These are phyloP conservation scores for Lactifluus piperatus DNA, from an alignment of 768 basidiomycete genomes.

Conservation along the genomic window DNA sequence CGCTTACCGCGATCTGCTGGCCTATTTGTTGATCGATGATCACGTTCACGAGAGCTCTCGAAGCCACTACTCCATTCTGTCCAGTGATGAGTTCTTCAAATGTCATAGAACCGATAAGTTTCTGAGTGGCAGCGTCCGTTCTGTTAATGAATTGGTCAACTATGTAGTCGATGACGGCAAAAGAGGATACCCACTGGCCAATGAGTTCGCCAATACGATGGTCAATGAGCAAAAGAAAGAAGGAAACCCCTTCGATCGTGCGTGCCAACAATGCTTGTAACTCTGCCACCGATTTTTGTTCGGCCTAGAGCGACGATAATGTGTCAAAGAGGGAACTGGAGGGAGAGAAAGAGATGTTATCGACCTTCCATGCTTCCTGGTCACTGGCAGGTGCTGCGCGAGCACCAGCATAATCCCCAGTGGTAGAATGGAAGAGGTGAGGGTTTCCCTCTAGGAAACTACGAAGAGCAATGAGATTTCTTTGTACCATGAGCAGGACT, in stretches of 20 bases:
- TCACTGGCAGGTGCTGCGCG: slow-evolving; percentile 51
- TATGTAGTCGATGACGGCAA: background rate
- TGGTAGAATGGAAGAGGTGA: slow-evolving; percentile 77
- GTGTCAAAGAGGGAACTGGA: slow-evolving; percentile 13
- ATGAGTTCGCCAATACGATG: slow-evolving; percentile 84
- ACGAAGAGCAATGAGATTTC: slow-evolving; percentile 69
- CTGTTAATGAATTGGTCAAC: slow-evolving; percentile 30
- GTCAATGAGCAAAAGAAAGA: slow-evolving; percentile 85
- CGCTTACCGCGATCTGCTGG: slow-evolving; percentile 83
- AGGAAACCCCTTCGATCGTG: slow-evolving; percentile 90
- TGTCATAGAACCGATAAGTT: slow-evolving; percentile 57
- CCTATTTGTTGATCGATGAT: slow-evolving; percentile 98
- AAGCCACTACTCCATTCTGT: slow-evolving; percentile 78
- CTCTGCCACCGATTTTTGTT: slow-evolving; percentile 75
- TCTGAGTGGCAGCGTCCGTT: slow-evolving; percentile 66
- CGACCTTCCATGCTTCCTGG: slow-evolving; percentile 85
- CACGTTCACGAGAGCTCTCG: slow-evolving; percentile 85
- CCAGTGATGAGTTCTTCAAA: slow-evolving; percentile 85
- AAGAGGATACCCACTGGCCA: slow-evolving; percentile 46
- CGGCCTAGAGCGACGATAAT: slow-evolving; percentile 41
- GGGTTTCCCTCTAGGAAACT: slow-evolving; percentile 74
- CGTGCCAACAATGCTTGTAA: slow-evolving; percentile 66
- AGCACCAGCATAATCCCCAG: slow-evolving; percentile 53
- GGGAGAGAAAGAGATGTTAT: slow-evolving; percentile 2
- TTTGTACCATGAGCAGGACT: slow-evolving; percentile 60